Evolutionary conservation across 2,329 filamentous ascomycete genomes (phyloP), one percentile per base, ranked within the genome.

Genomic region (Ilyonectria mors-panacis): DNA sequence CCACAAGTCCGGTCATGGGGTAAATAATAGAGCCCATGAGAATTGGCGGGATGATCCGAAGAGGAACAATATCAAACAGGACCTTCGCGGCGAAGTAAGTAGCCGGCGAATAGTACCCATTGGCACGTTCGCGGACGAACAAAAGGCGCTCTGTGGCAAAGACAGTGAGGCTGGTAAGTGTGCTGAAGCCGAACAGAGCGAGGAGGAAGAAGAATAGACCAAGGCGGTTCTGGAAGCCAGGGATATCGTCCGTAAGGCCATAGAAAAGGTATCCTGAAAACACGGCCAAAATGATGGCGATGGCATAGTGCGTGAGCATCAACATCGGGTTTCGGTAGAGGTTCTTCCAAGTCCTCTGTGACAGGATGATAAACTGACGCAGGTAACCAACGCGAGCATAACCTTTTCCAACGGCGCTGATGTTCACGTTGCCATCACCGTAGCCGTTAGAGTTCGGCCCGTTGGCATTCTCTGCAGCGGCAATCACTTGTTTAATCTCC

Each of bases 231-330:
- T 99, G 96, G 87, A 99, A 99, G 37, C 97, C 96, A 68, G 94
- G 92, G 73, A 99, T 97, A 77, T 99, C 95, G 77, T 97, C 94
- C 0, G 95, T 97, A 54, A 99, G 86, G 2, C 95, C 96, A 75
- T 98, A 99, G 84, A 98, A 99, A 13, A 99, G 87, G 81, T 93
- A 98, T 4, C 96, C 96, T 2, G 95, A 95, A 65, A 99, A 92
- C 6, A 98, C 95, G 2, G 95, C 96, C 6, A 99, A 88, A 0
- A 98, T 84, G 67, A 99, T 98, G 8, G 96, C 94, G 73, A 98
- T 98, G 42, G 96, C 96, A 78, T 98, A 99, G 82, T 99, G 96
- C 0, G 95, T 98, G 65, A 99, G 88, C 96, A 99, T 99, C 66
- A 99, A 85, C 89, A 98, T 95, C 1, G 96, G 96, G 79, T 99